Evolutionary conservation across 2,329 filamentous ascomycete genomes (phyloP).

Genomic region (Apiospora marii): DNA sequence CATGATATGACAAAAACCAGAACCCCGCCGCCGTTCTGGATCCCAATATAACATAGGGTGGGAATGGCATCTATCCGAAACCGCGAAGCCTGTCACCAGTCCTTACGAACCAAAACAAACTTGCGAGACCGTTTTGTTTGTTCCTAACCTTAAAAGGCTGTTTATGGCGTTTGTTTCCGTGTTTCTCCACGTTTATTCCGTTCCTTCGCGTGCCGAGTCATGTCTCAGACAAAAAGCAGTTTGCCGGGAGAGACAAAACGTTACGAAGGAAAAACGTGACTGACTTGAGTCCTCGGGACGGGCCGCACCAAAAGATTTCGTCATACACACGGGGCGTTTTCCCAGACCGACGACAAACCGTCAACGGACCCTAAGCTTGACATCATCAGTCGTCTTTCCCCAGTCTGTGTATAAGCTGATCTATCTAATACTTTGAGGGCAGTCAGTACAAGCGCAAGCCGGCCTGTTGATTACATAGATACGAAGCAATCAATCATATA

Average conservation of each 20-base stretch:
- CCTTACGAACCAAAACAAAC: neutral
- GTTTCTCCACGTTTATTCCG: conserved; percentile 1
- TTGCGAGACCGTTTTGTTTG: neutral
- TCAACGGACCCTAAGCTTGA: neutral
- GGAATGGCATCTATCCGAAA: neutral
- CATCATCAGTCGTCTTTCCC: neutral
- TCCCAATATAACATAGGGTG: neutral
- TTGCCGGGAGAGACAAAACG: neutral
- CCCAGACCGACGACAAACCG: neutral
- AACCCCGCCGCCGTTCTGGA: neutral
- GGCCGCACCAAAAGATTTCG: neutral
- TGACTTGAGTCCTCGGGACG: neutral
- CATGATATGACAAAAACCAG: neutral
- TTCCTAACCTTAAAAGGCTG: neutral
- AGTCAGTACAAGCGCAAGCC: no score
- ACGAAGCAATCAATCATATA: neutral
- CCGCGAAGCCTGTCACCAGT: neutral
- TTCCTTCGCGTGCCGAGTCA: conserved; percentile 3
- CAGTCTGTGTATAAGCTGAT: neutral
- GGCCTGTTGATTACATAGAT: no score
- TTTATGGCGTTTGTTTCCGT: neutral
- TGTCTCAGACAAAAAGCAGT: conserved; percentile 13
- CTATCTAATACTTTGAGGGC: no score
- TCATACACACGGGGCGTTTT: neutral
- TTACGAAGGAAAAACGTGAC: neutral